These are phyloP conservation scores for Trichoderma pleuroti DNA, from an alignment of 2,329 filamentous ascomycete genomes.

Conservation along the genomic window DNA sequence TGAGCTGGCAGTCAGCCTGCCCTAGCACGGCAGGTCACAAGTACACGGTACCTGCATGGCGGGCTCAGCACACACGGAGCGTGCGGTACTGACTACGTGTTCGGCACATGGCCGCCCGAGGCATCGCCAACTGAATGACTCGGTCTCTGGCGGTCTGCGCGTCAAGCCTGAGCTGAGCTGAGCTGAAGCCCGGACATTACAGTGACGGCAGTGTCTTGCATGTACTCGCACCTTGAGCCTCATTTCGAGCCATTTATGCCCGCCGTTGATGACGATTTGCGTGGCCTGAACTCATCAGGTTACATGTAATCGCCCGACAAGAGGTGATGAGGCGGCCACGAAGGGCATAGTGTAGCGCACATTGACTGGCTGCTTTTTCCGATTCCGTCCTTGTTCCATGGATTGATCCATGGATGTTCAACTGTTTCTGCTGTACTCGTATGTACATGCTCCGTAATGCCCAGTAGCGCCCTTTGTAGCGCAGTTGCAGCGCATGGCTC, in stretches of 20 bases:
- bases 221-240: too few species aligned
- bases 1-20: not conserved
- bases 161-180: not conserved
- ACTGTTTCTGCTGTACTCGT: not conserved
- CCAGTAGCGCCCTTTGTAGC: not conserved
- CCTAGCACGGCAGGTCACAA: not conserved
- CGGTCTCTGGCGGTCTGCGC: conserved; percentile 1
- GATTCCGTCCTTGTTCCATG: not conserved
- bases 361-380: not conserved
- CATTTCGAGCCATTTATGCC: not conserved
- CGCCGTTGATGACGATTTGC: not conserved
- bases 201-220: too few species aligned
- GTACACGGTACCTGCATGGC: not conserved
- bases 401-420: too few species aligned
- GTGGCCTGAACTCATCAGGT: not conserved
- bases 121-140: conserved; percentile 1
- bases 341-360: not conserved
- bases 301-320: not conserved
- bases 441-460: too few species aligned
- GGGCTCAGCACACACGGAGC: not conserved
- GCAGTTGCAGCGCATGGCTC: not conserved
- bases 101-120: not conserved
- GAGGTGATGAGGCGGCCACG: not conserved
- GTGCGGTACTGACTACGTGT: not conserved
- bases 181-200: not conserved